A percentile compares a stretch with the other conserved stretches of the same genome.
Evolutionary conservation across 805 yeast genomes (phyloP).

Genomic region (Cyberlindnera veronae): DNA sequence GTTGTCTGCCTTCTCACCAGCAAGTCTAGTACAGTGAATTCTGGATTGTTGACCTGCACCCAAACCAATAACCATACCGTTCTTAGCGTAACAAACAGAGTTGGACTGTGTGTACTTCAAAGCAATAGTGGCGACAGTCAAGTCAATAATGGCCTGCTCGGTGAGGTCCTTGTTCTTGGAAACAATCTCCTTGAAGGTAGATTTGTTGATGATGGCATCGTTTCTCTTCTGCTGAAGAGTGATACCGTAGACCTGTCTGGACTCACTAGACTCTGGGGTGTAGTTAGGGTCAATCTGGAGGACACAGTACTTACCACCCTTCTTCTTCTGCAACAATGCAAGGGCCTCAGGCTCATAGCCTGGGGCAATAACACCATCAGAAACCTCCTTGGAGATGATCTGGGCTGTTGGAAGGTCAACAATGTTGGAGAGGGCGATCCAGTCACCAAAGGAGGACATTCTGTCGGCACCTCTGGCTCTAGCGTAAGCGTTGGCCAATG

Average conservation of each 20-base stretch:
- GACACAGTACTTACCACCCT: slow-evolving; percentile 96
- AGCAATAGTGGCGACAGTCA: slow-evolving; percentile 96
- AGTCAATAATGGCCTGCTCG: slow-evolving; percentile 88
- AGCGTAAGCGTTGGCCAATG: slow-evolving; percentile 96
- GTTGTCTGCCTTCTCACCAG: slow-evolving; percentile 99
- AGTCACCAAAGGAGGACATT: slow-evolving; percentile 99
- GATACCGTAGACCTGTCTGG: slow-evolving; percentile 95
- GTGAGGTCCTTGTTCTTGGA: slow-evolving; percentile 83
- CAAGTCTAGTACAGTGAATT: slow-evolving; percentile 98
- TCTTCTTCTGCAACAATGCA: slow-evolving; percentile 83
- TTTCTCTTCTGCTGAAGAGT: slow-evolving; percentile 95
- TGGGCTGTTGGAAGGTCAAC: slow-evolving; percentile 96
- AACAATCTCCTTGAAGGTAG: slow-evolving; percentile 88
- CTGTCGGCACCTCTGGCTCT: slow-evolving; percentile 99
- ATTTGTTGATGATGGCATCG: slow-evolving; percentile 90
- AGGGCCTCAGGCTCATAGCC: slow-evolving; percentile 92
- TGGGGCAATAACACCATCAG: slow-evolving; percentile 99
- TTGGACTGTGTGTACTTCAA: slow-evolving; percentile 97
- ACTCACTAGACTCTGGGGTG: slow-evolving; percentile 76
- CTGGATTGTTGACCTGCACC: slow-evolving; percentile 99
- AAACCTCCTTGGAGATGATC: slow-evolving; percentile 94
- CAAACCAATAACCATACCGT: slow-evolving; percentile 98
- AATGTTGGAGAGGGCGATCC: slow-evolving; percentile 93
- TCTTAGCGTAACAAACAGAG: slow-evolving; percentile 97
- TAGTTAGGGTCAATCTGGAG: slow-evolving; percentile 94